Percentiles rank a stretch among this genome's conserved stretches.
These are phyloP conservation scores for Colletotrichum lini DNA, from an alignment of 2,329 filamentous ascomycete species.

Conservation along the genomic window DNA sequence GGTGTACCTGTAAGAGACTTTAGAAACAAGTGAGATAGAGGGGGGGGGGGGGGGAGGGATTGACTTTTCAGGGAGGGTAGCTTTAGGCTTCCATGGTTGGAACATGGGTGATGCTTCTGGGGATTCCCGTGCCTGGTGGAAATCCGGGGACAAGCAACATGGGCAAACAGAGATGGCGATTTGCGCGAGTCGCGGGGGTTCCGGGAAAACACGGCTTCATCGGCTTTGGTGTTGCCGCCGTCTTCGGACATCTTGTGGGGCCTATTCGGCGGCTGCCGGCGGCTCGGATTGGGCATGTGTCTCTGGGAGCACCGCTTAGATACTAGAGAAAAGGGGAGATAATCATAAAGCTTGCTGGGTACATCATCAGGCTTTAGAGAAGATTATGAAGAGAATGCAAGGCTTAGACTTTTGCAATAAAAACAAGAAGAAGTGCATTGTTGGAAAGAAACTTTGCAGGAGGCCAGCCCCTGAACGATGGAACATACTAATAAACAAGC, in stretches of 20 bases:
- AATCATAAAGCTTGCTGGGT: no score
- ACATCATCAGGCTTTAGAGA: no score
- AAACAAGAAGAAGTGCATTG: no score
- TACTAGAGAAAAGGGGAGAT: not conserved
- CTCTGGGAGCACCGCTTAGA: not conserved
- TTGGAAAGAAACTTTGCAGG: no score
- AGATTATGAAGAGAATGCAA: no score
- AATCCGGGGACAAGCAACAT: not conserved
- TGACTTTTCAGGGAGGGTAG: not conserved
- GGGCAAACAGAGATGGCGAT: not conserved
- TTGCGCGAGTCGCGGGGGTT: not conserved
- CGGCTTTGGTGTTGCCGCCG: not conserved
- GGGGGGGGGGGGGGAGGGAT: not conserved
- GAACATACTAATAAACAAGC: no score
- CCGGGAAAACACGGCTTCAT: not conserved
- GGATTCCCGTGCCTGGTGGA: slow-evolving; percentile 4
- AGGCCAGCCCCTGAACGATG: no score
- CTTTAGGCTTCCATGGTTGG: slow-evolving; percentile 11
- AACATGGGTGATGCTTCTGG: slow-evolving; percentile 3
- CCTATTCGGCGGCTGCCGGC: not conserved
- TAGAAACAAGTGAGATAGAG: not conserved
- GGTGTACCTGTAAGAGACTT: no score
- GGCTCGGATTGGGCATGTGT: not conserved
- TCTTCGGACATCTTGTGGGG: not conserved
- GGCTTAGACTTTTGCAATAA: no score